A percentile compares a stretch with the other conserved stretches of the same genome.
phyloP scores from a whole-genome alignment of 208 protist genomes.

The Kentomonas sorsogonicus region DNA sequence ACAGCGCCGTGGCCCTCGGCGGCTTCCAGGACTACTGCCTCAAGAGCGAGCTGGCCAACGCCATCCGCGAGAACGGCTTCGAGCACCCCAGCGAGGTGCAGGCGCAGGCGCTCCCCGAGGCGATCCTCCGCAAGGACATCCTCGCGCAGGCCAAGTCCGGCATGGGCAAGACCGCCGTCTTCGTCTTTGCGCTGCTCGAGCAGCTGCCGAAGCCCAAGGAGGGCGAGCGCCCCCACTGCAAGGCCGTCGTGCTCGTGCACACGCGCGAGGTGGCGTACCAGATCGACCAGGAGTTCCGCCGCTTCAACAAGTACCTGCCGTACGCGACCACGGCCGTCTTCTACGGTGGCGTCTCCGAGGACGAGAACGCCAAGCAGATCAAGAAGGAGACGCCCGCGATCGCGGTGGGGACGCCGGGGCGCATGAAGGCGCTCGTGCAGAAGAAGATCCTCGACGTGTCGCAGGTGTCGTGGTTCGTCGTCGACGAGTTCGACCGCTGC shows the following conservation, averaged over 20 bases:
- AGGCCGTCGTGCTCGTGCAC: slow-evolving; percentile 94
- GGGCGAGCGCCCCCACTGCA: slow-evolving; percentile 77
- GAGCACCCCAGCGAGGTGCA: slow-evolving; percentile 96
- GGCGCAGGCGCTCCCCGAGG: slow-evolving; percentile 98
- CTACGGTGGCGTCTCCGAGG: slow-evolving; percentile 95
- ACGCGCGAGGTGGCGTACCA: slow-evolving; percentile 99
- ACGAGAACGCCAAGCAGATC: slow-evolving; percentile 82
- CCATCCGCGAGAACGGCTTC: slow-evolving; percentile 94
- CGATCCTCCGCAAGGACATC: slow-evolving; percentile 97
- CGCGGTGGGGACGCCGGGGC: slow-evolving; percentile 97
- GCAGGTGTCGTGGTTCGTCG: slow-evolving; percentile 97
- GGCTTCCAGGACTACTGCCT: slow-evolving; percentile 99
- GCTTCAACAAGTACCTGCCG: slow-evolving; percentile 96
- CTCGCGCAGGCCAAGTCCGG: slow-evolving; percentile 99
- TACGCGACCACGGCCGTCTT: slow-evolving; percentile 93
- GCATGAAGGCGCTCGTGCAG: slow-evolving; percentile 91
- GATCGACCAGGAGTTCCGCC: slow-evolving; percentile 97
- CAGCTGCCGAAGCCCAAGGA: slow-evolving; percentile 90
- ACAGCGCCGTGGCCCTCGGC: slow-evolving; percentile 89
- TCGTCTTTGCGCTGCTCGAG: slow-evolving; percentile 98
- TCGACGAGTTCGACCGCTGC: slow-evolving; percentile 99
- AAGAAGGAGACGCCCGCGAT: slow-evolving; percentile 93
- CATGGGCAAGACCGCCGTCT: slow-evolving; percentile 99
- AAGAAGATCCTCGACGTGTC: slow-evolving; percentile 90
- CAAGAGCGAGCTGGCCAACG: slow-evolving; percentile 97